Conservation (phyloP, 2,329 filamentous ascomycete species). For the Fusarium miscanthi region DNA sequence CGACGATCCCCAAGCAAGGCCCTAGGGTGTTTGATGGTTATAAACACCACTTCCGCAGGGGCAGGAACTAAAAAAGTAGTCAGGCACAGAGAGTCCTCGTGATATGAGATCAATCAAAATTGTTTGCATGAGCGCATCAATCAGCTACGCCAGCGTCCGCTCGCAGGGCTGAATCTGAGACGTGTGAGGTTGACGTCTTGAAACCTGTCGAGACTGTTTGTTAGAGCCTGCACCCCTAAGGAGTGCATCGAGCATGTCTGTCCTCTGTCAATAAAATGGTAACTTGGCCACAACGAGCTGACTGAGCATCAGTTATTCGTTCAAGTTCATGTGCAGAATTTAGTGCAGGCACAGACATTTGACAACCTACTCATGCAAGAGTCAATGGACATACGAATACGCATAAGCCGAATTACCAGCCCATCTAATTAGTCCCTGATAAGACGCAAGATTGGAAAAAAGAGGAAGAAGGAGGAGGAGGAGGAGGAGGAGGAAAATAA, state of each 20-base stretch:
- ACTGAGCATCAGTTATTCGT: background rate
- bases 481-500: background rate
- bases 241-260: background rate
- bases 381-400: background rate
- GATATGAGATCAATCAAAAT: conserved; percentile 14
- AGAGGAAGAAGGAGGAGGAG: background rate
- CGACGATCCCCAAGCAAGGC: background rate
- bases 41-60: conserved; percentile 26
- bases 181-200: conserved; percentile 37
- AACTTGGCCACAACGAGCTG: background rate
- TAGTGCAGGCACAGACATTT: background rate
- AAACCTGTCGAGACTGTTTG: conserved; percentile 16
- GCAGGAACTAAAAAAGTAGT: conserved; percentile 16
- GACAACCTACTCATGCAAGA: background rate
- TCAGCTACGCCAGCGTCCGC: conserved; percentile 1
- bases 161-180: conserved; percentile 36
- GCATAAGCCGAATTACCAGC: conserved; percentile 19
- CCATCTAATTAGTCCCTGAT: conserved; percentile 29
- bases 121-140: conserved; percentile 26
- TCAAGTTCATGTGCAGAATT: background rate
- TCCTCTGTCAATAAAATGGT: background rate
- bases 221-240: background rate
- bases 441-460: conserved; percentile 12
- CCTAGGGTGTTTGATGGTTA: background rate
- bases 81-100: conserved; percentile 24